phyloP scores from a whole-genome alignment of 139 green algal genomes.

The Asterochloris sp. region DNA sequence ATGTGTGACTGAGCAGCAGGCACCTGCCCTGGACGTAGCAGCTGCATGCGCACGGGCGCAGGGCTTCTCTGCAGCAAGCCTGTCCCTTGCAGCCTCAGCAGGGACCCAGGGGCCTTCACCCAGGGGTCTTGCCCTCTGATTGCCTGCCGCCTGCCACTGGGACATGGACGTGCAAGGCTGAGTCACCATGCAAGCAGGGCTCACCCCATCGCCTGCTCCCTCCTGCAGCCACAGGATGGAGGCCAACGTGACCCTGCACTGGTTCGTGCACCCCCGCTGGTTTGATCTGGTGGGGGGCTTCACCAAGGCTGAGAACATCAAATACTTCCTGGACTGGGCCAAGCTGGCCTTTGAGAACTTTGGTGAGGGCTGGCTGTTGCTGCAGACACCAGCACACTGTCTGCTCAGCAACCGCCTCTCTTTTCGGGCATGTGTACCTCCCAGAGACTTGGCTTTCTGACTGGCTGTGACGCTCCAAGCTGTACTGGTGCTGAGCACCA shows the following conservation, averaged over 20 bases:
- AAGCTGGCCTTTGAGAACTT: constrained; percentile 44
- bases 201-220: background rate
- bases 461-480: too few species aligned
- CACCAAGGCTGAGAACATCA: constrained; percentile 67
- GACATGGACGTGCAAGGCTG: background rate
- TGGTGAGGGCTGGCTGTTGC: constrained; percentile 5
- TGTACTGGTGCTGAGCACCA: too few species aligned
- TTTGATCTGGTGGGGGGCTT: constrained; percentile 82
- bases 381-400: too few species aligned
- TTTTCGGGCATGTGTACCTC: too few species aligned
- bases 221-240: constrained; percentile 41
- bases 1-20: too few species aligned
- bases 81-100: background rate
- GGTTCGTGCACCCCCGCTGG: constrained; percentile 81
- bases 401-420: too few species aligned
- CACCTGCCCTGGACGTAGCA: too few species aligned
- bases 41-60: background rate
- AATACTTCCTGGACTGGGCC: constrained; percentile 67
- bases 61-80: background rate
- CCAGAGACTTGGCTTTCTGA: too few species aligned
- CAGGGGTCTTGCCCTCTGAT: too few species aligned
- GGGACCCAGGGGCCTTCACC: background rate
- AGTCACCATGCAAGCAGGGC: too few species aligned
- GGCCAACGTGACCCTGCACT: constrained; percentile 77
- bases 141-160: background rate